These are phyloP conservation scores for Plasmopara halstedii DNA, from an alignment of 352 stramenopile species.

Conservation along the genomic window DNA sequence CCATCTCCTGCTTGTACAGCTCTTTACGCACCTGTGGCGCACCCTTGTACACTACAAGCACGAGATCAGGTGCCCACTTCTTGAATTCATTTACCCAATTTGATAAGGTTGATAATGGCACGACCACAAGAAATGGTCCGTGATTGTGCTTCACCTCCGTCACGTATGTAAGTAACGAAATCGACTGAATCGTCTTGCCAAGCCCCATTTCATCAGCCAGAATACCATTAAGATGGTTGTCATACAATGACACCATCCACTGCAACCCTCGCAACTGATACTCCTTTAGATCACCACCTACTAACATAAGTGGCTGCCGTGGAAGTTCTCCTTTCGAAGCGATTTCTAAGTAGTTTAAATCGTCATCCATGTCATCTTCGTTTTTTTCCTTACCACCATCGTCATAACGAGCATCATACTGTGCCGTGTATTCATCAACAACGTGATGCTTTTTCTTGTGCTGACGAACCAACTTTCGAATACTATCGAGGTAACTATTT, in stretches of 20 bases:
- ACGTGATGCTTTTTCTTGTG: constrained; percentile 83
- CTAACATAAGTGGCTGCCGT: constrained; percentile 93
- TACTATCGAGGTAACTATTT: constrained; percentile 94
- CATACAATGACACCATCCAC: constrained; percentile 99
- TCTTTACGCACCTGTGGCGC: constrained; percentile 76
- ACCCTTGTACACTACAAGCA: constrained; percentile 95
- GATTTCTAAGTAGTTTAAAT: constrained; percentile 81
- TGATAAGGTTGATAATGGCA: constrained; percentile 91
- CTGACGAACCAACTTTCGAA: constrained; percentile 88
- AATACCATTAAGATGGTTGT: constrained; percentile 98
- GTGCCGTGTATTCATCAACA: constrained; percentile 32
- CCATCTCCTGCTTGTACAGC: constrained; percentile 73
- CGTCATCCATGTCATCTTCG: constrained; percentile 48
- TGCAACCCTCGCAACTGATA: constrained; percentile 99
- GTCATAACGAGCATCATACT: constrained; percentile 26
- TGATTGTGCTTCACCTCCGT: constrained; percentile 82
- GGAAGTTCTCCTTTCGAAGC: constrained; percentile 78
- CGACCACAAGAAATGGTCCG: constrained; percentile 97
- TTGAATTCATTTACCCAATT: constrained; percentile 94
- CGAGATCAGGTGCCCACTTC: constrained; percentile 93
- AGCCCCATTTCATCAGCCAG: constrained; percentile 96
- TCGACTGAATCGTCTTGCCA: constrained; percentile 85
- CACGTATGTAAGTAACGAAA: constrained; percentile 79
- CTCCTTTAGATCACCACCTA: constrained; percentile 93
- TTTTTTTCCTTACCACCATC: constrained; percentile 17